phyloP scores from a whole-genome alignment of 768 basidiomycete species.

The Tulasnella sp. region DNA sequence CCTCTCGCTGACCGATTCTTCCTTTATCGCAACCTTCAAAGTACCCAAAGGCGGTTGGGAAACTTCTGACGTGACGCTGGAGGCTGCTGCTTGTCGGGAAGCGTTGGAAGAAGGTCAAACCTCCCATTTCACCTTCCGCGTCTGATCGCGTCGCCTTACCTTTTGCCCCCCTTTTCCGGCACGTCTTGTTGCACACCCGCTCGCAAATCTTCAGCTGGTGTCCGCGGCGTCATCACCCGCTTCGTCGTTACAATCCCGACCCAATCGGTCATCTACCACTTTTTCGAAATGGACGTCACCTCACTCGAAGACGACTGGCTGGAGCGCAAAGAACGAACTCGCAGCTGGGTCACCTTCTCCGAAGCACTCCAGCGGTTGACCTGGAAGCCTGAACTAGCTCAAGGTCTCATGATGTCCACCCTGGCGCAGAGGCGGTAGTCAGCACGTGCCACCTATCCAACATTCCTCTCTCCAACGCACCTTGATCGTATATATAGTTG shows the following conservation, averaged over 20 bases:
- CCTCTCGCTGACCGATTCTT: slow-evolving; percentile 8
- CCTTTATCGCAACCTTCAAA: slow-evolving; percentile 27
- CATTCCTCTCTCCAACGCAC: too few species aligned
- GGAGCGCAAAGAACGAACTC: slow-evolving; percentile 61
- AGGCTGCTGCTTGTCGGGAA: slow-evolving; percentile 83
- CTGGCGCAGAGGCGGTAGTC: slow-evolving; percentile 45
- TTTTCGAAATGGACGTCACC: slow-evolving; percentile 77
- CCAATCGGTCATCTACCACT: slow-evolving; percentile 73
- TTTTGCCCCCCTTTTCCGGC: slow-evolving; percentile 19
- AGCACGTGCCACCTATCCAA: too few species aligned
- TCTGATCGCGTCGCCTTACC: slow-evolving; percentile 17
- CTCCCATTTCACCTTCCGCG: slow-evolving; percentile 39
- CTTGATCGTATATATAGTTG: too few species aligned
- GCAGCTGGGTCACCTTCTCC: slow-evolving; percentile 82
- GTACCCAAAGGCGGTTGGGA: slow-evolving; percentile 95
- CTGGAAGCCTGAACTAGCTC: slow-evolving; percentile 78
- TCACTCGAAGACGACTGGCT: slow-evolving; percentile 69
- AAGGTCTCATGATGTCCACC: slow-evolving; percentile 56
- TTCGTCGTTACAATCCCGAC: slow-evolving; percentile 73
- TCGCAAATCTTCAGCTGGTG: slow-evolving; percentile 50
- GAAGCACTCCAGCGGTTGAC: slow-evolving; percentile 62
- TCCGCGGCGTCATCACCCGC: slow-evolving; percentile 74
- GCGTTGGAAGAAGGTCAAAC: slow-evolving; percentile 92
- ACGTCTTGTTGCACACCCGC: too few species aligned
- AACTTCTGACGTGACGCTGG: slow-evolving; percentile 62